Percentiles rank a stretch among this genome's conserved stretches.
These are phyloP conservation scores for Macrolepiota fuliginosa DNA, from an alignment of 768 basidiomycete genomes.

Conservation along the genomic window DNA sequence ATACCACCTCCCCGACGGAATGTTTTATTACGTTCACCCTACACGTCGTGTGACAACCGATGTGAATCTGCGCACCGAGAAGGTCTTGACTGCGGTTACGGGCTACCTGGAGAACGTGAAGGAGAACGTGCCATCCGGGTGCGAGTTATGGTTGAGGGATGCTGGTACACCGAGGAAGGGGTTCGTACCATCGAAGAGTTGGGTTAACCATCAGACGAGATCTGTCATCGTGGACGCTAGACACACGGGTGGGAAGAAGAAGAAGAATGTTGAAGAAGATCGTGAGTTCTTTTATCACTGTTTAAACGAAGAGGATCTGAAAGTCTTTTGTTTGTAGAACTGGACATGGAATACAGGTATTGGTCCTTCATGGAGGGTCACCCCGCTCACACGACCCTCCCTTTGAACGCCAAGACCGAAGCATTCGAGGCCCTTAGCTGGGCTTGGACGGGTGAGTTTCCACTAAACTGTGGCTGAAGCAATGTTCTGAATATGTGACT, in stretches of 20 bases:
- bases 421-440: conserved; percentile 77
- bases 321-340: conserved; percentile 37
- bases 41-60: conserved; percentile 66
- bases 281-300: conserved; percentile 30
- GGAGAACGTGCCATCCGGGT: conserved; percentile 28
- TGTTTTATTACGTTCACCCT: conserved; percentile 68
- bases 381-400: conserved; percentile 66
- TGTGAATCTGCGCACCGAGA: conserved; percentile 55
- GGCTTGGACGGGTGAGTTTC: conserved; percentile 66
- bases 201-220: conserved; percentile 66
- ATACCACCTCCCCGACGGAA: conserved; percentile 71
- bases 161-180: conserved; percentile 25
- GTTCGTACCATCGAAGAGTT: conserved; percentile 42
- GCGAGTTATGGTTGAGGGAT: conserved; percentile 67
- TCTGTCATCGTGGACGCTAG: conserved; percentile 43
- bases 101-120: conserved; percentile 39
- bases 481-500: not conserved
- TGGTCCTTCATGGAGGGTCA: conserved; percentile 82
- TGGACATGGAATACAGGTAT: conserved; percentile 77
- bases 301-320: not conserved
- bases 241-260: conserved; percentile 19
- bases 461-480: not conserved
- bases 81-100: conserved; percentile 47
- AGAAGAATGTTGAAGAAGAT: conserved; percentile 35
- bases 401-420: conserved; percentile 55